phyloP scores from a whole-genome alignment of 2,329 filamentous ascomycete species.

The Stachybotrys chartarum region DNA sequence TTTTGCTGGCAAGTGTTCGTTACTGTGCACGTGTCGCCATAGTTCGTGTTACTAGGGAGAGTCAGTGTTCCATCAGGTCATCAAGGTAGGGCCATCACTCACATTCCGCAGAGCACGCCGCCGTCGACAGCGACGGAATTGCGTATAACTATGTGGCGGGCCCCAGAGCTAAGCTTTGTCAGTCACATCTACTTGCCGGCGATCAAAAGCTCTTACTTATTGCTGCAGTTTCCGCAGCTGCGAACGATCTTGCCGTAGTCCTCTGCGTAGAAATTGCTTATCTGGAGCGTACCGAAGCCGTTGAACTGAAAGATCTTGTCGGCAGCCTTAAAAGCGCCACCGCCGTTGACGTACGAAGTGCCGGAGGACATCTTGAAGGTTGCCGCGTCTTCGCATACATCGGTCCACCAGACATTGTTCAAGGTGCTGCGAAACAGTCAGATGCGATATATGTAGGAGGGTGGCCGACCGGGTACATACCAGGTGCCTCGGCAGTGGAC shows the following conservation, averaged over 20 bases:
- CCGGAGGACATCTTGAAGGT: not conserved
- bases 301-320: constrained; percentile 44
- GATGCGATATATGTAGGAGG: not conserved
- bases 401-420: not conserved
- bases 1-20: not conserved
- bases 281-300: constrained; percentile 33
- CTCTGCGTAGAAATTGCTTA: constrained; percentile 30
- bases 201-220: no score
- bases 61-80: no score
- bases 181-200: no score
- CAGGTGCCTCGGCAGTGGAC: constrained; percentile 2
- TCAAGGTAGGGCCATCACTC: no score
- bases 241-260: constrained; percentile 42
- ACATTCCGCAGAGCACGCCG: not conserved
- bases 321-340: constrained; percentile 30
- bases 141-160: constrained; percentile 3
- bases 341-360: constrained; percentile 7
- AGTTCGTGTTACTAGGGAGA: not conserved
- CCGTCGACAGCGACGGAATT: not conserved
- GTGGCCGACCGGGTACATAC: not conserved
- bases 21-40: not conserved
- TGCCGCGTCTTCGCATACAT: not conserved
- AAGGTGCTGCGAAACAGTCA: not conserved
- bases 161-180: constrained; percentile 10
- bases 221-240: constrained; percentile 34